These are phyloP conservation scores for Suillus sp. DNA, from an alignment of 768 basidiomycete genomes.

Conservation along the genomic window DNA sequence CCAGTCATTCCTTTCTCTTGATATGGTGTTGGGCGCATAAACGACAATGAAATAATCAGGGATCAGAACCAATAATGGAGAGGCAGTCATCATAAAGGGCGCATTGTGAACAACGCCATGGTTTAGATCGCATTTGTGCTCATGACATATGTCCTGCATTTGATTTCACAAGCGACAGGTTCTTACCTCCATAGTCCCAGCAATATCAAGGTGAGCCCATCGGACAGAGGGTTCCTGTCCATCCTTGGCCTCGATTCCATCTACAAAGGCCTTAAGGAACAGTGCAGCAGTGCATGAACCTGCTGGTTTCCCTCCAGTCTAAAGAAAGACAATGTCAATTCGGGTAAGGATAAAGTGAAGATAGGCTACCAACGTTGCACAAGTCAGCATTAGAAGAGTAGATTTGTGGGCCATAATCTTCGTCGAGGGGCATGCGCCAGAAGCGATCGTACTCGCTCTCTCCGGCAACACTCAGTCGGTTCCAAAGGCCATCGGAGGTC, in stretches of 20 bases:
- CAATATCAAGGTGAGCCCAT: slow-evolving; percentile 91
- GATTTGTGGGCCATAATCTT: slow-evolving; percentile 79
- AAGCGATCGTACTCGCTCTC: slow-evolving; percentile 78
- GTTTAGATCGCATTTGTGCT: slow-evolving; percentile 3
- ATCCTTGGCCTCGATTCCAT: slow-evolving; percentile 67
- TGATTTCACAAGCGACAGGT: slow-evolving; percentile 22
- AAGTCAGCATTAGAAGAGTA: slow-evolving; percentile 78
- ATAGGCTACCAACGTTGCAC: slow-evolving; percentile 49
- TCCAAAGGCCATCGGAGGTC: slow-evolving; percentile 79
- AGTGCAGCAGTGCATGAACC: slow-evolving; percentile 83
- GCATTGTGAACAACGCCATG: too few species aligned
- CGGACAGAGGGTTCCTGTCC: slow-evolving; percentile 56
- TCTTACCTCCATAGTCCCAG: slow-evolving; percentile 71
- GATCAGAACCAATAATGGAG: neutral
- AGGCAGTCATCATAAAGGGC: neutral
- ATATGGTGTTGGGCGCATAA: slow-evolving; percentile 58
- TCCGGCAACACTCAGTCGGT: slow-evolving; percentile 66
- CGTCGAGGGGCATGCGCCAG: slow-evolving; percentile 90
- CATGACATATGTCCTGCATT: slow-evolving; percentile 38
- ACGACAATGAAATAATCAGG: slow-evolving; percentile 32
- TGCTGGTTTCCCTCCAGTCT: slow-evolving; percentile 73
- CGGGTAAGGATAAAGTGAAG: neutral
- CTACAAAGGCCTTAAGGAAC: slow-evolving; percentile 83
- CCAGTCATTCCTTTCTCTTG: slow-evolving; percentile 80
- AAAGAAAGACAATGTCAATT: slow-evolving; percentile 11